phyloP scores from a whole-genome alignment of 208 protist species.

The Vickermania ingenoplastis region DNA sequence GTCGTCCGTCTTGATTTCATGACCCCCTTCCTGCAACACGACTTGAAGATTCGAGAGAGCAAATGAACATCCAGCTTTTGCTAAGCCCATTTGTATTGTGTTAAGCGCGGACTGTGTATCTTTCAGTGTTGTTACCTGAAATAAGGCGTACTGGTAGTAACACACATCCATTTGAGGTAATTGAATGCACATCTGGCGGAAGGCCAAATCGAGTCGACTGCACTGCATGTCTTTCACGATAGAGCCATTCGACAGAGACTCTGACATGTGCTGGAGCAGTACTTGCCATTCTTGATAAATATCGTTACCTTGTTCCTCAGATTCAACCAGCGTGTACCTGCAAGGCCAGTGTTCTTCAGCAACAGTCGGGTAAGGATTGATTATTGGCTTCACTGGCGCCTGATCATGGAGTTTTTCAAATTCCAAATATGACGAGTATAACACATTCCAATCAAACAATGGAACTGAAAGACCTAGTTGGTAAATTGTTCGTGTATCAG shows the following conservation, averaged over 20 bases:
- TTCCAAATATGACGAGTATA: constrained; percentile 35
- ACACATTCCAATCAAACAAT: constrained; percentile 23
- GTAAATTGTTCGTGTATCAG: constrained; percentile 47
- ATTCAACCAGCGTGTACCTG: constrained; percentile 35
- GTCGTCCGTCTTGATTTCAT: neutral
- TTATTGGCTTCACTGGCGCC: constrained; percentile 1
- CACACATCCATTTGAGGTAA: constrained; percentile 50
- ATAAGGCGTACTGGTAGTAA: constrained; percentile 71
- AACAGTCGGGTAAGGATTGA: constrained; percentile 13
- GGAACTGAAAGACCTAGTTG: constrained; percentile 60
- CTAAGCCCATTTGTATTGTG: constrained; percentile 23
- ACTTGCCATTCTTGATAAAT: constrained; percentile 34
- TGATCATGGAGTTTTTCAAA: constrained; percentile 15
- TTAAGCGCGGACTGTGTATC: constrained; percentile 32
- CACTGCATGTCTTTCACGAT: constrained; percentile 37
- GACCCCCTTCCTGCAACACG: constrained; percentile 3
- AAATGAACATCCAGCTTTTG: constrained; percentile 30
- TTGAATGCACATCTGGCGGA: constrained; percentile 70
- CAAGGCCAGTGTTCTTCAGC: constrained; percentile 49
- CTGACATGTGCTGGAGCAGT: constrained; percentile 34
- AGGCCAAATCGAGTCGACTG: constrained; percentile 66
- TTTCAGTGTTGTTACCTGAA: constrained; percentile 37
- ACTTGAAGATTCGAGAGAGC: constrained; percentile 27
- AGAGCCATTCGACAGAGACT: constrained; percentile 9
- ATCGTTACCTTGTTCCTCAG: constrained; percentile 13